A percentile compares a stretch with the other conserved stretches of the same genome.
Evolutionary conservation across 192 early-diverging fungal species (phyloP).

Genomic region (Funneliformis geosporum): DNA sequence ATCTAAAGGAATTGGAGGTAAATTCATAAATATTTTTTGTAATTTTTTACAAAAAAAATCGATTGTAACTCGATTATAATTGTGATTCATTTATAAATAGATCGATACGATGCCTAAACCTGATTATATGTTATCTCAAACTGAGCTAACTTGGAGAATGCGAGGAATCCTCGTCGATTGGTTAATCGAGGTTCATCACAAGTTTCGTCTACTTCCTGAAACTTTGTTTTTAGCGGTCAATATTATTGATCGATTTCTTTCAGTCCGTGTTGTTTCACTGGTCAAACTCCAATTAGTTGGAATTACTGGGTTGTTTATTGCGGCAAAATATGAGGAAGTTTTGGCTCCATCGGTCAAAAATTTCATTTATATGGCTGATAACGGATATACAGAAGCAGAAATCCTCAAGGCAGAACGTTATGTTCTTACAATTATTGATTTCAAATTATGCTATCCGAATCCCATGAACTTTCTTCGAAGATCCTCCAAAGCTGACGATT

Average conservation of each 20-base stretch:
- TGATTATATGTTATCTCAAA: slow-evolving; percentile 81
- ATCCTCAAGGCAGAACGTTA: slow-evolving; percentile 91
- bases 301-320: slow-evolving; percentile 84
- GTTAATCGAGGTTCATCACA: slow-evolving; percentile 90
- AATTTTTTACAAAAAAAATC: neutral
- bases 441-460: slow-evolving; percentile 84
- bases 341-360: slow-evolving; percentile 78
- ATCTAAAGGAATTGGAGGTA: slow-evolving; percentile 78
- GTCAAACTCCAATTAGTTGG: slow-evolving; percentile 94
- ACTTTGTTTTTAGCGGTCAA: slow-evolving; percentile 93
- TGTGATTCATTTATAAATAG: slow-evolving; percentile 36
- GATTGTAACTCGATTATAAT: neutral
- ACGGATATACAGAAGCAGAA: slow-evolving; percentile 77
- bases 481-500: slow-evolving; percentile 84
- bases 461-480: slow-evolving; percentile 93
- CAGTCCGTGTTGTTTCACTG: slow-evolving; percentile 79
- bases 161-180: slow-evolving; percentile 92
- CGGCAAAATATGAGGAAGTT: slow-evolving; percentile 96
- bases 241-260: slow-evolving; percentile 93
- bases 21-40: neutral
- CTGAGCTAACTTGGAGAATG: slow-evolving; percentile 91
- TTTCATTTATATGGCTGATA: slow-evolving; percentile 86
- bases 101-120: slow-evolving; percentile 72
- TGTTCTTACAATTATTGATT: slow-evolving; percentile 84
- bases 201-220: slow-evolving; percentile 91